These are phyloP conservation scores for Lentinula boryana DNA, from an alignment of 768 basidiomycete genomes.

Conservation along the genomic window DNA sequence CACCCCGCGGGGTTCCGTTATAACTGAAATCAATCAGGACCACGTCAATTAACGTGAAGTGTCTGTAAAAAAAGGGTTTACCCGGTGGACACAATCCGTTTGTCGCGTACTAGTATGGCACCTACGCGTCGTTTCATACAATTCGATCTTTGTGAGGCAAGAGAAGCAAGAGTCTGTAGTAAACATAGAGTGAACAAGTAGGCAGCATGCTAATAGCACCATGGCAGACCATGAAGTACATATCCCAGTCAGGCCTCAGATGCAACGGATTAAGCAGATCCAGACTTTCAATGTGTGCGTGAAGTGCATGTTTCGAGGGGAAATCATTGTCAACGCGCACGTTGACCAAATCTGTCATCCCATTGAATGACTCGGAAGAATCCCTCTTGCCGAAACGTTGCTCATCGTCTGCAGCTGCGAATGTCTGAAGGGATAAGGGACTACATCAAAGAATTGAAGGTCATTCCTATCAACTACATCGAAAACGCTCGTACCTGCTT, in stretches of 20 bases:
- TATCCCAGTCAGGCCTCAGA: slow-evolving; percentile 88
- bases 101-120: slow-evolving; percentile 83
- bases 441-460: slow-evolving; percentile 5
- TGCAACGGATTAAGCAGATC: slow-evolving; percentile 69
- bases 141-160: slow-evolving; percentile 87
- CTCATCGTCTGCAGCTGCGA: slow-evolving; percentile 68
- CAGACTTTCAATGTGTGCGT: slow-evolving; percentile 58
- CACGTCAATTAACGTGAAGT: background rate
- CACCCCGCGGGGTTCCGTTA: slow-evolving; percentile 91
- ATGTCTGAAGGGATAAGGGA: slow-evolving; percentile 54
- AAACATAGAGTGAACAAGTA: background rate
- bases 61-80: slow-evolving; percentile 22
- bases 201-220: background rate
- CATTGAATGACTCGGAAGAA: slow-evolving; percentile 21
- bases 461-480: background rate
- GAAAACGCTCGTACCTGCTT: slow-evolving; percentile 32
- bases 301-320: slow-evolving; percentile 41
- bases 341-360: slow-evolving; percentile 45
- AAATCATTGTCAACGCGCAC: slow-evolving; percentile 66
- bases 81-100: slow-evolving; percentile 78
- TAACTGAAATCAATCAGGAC: slow-evolving; percentile 44
- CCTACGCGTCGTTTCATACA: slow-evolving; percentile 98
- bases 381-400: slow-evolving; percentile 48
- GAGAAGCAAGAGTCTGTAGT: slow-evolving; percentile 73
- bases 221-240: slow-evolving; percentile 85